Conservation (phyloP, 768 basidiomycete species). For the Russula brevipes region DNA sequence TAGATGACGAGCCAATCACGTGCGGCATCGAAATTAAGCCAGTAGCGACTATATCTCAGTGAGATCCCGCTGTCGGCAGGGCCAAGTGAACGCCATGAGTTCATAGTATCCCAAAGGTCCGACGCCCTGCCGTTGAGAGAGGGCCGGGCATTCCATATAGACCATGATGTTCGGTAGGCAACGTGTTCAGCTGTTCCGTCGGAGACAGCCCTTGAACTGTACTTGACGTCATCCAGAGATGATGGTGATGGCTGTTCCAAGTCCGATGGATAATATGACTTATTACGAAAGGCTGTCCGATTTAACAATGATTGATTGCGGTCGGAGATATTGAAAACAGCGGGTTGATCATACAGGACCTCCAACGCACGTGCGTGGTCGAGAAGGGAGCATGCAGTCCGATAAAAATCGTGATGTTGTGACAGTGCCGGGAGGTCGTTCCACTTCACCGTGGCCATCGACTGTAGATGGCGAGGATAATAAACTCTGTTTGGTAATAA, state of each 20-base stretch:
- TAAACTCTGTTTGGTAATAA: conserved; percentile 7
- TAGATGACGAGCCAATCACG: conserved; percentile 14
- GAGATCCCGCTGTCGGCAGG: neutral
- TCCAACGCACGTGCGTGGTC: conserved; percentile 5
- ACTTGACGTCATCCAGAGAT: neutral
- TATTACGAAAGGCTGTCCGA: conserved; percentile 2
- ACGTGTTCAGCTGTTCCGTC: neutral
- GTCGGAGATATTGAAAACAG: neutral
- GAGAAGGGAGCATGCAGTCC: neutral
- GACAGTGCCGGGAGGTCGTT: conserved; percentile 8
- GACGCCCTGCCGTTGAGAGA: neutral
- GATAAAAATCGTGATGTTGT: conserved; percentile 11
- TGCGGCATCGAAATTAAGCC: conserved; percentile 9
- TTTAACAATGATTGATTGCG: neutral
- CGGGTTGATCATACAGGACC: neutral
- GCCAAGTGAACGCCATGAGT: neutral
- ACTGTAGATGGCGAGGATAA: conserved; percentile 4
- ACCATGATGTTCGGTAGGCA: conserved; percentile 8
- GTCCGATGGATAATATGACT: conserved; percentile 9
- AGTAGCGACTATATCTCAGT: conserved; percentile 5
- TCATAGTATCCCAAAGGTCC: neutral
- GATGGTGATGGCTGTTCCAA: neutral
- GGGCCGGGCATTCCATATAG: neutral
- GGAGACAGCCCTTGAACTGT: neutral
- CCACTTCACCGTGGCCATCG: conserved; percentile 11